These are phyloP conservation scores for Bothriochloa decipiens DNA, from an alignment of 176 grass and related monocot species.

Conservation along the genomic window DNA sequence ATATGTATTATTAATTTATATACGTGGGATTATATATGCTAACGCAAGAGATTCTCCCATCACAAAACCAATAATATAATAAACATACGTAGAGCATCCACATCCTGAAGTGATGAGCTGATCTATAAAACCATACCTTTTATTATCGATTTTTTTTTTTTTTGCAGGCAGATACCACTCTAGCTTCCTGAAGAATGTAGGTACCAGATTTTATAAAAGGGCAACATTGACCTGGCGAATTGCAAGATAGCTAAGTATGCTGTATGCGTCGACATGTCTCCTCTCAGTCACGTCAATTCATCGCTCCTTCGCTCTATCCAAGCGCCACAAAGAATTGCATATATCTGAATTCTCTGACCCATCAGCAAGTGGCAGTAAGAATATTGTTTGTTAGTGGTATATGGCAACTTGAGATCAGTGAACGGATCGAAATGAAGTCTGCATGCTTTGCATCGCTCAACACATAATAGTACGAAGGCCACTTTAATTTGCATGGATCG, in stretches of 20 bases:
- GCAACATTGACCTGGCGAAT: conserved; percentile 20
- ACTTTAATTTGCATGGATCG: conserved; percentile 30
- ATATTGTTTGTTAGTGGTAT: conserved; percentile 10
- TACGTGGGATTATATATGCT: conserved; percentile 43
- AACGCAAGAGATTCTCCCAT: background rate
- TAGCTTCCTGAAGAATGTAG: conserved; percentile 28
- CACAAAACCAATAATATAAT: background rate
- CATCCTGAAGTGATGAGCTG: conserved; percentile 22
- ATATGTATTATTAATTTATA: background rate
- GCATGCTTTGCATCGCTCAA: conserved; percentile 16
- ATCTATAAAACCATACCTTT: background rate
- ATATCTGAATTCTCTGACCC: conserved; percentile 45
- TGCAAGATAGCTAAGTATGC: background rate
- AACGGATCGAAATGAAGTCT: background rate
- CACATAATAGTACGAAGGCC: conserved; percentile 20
- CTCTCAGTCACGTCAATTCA: conserved; percentile 22
- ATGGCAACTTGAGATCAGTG: background rate
- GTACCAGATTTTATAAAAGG: conserved; percentile 30
- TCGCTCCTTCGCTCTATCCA: background rate
- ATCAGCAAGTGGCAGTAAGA: conserved; percentile 34
- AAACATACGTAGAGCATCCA: background rate
- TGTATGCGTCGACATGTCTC: conserved; percentile 31
- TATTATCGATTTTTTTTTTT: background rate
- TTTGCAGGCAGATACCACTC: conserved; percentile 21
- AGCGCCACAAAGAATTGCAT: conserved; percentile 37